phyloP scores from a whole-genome alignment of 2,329 filamentous ascomycete species.

The Talaromyces marneffei region DNA sequence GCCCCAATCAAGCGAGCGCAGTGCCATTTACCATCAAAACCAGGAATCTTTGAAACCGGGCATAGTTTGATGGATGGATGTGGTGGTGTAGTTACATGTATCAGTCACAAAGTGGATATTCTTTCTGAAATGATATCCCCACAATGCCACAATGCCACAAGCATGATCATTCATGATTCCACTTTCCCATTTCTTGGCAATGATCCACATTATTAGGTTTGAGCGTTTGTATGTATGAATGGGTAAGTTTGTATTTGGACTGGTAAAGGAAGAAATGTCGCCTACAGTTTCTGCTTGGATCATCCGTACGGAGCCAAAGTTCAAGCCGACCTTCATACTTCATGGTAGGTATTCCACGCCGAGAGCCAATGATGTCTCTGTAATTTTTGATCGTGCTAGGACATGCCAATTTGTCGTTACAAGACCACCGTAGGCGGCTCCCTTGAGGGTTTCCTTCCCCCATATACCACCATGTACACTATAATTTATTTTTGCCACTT shows the following conservation, averaged over 20 bases:
- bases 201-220: neutral
- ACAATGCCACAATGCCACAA: too few relatives aligned
- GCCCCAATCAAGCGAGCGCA: neutral
- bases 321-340: neutral
- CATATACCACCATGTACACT: too few relatives aligned
- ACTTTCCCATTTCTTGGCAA: too few relatives aligned
- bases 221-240: neutral
- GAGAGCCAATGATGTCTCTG: neutral
- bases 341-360: too few relatives aligned
- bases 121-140: too few relatives aligned
- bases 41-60: neutral
- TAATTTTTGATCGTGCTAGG: neutral
- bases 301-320: neutral
- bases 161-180: too few relatives aligned
- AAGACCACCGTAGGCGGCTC: neutral
- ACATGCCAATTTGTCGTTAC: neutral
- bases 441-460: too few relatives aligned
- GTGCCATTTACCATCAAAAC: neutral
- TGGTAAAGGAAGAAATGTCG: too few relatives aligned
- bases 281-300: neutral
- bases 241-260: too few relatives aligned
- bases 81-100: too few relatives aligned
- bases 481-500: too few relatives aligned
- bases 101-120: too few relatives aligned
- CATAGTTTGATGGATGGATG: neutral